A percentile compares a stretch with the other conserved stretches of the same genome.
These are phyloP conservation scores for Trametes versicolor DNA, from an alignment of 1,284 basidiomycete genomes.

Conservation along the genomic window DNA sequence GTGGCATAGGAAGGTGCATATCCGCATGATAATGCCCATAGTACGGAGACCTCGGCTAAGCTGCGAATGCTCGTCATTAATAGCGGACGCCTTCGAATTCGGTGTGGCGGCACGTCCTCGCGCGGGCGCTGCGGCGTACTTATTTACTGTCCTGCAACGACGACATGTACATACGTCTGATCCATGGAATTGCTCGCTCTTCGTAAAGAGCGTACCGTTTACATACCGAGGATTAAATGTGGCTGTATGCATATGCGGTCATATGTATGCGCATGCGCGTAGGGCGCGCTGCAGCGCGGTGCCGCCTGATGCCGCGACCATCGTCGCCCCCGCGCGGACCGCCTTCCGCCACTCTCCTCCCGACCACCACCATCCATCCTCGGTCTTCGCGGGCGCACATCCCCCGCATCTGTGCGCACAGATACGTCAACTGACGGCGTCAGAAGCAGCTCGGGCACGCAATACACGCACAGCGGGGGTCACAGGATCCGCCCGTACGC, in stretches of 20 bases:
- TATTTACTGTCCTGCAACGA: too few species aligned
- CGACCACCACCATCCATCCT: not conserved
- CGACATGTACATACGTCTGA: too few species aligned
- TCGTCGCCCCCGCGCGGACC: not conserved
- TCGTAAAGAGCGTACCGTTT: too few species aligned
- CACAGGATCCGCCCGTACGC: constrained; percentile 32
- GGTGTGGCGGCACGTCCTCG: too few species aligned
- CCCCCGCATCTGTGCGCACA: constrained; percentile 5
- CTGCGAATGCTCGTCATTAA: too few species aligned
- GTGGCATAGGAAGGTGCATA: too few species aligned
- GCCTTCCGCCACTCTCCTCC: constrained; percentile 9
- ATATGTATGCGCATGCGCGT: not conserved
- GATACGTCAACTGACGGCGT: constrained; percentile 7
- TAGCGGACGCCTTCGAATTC: too few species aligned
- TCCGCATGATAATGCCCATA: too few species aligned
- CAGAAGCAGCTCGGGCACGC: not conserved
- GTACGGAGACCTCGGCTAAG: too few species aligned
- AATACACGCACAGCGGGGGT: constrained; percentile 11
- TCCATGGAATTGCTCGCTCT: too few species aligned
- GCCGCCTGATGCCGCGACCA: not conserved
- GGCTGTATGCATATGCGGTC: too few species aligned
- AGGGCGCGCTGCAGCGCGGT: not conserved
- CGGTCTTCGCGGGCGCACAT: constrained; percentile 13
- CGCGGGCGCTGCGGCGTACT: too few species aligned
- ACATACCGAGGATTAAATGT: not conserved